Base-by-base conservation (phyloP, 768 basidiomycete species). In the Boletus sensibilis region DNA sequence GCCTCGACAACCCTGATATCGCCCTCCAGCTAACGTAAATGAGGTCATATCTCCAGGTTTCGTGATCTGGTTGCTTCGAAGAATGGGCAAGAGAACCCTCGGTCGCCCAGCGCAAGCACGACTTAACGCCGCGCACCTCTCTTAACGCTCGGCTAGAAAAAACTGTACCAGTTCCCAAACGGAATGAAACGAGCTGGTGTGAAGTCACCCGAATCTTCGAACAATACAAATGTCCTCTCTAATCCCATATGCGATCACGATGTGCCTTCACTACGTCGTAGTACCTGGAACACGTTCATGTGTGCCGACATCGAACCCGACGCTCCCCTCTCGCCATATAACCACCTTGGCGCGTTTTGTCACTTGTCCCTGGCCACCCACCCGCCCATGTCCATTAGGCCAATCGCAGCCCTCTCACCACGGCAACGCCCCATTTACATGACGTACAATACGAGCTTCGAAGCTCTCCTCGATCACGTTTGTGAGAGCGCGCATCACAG, bases 121-220 rank as follows among this genome's bases (percentile, higher is more conserved):
- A 50, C 42, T 21, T 33, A 64, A 51, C 20, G 13, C 61, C 65
- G 57, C 57, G 20, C 33, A 13, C 59, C 37, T 56, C 45, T 54
- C 44, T 45, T 43, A 43, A 13, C 55, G 55, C 55, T 21, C 47
- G 20, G 4, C 47, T 29, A 35, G 46, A 43, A 37, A 35, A 40
- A 18, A 10, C 34, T 37, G 43, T 12, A 18, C 8, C 29, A 33
- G 18, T 25, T 20, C 46, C 48, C n/a, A 20, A 12, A 60, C 58
- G 62, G 61, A 64, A 67, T 57, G 42, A 60, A 60, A 53, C 38
- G 31, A 51, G 21, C 50, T 37, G 43, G 11, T 23, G 46, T 37
- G 34, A 21, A 46, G n/a, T 14, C 38, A 20, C 33, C 18, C 34
- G 42, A 41, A 35, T 52, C 39, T 7, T 37, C 7, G 7, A 10